phyloP scores from a whole-genome alignment of 768 basidiomycete species.

The Mycena galopus region DNA sequence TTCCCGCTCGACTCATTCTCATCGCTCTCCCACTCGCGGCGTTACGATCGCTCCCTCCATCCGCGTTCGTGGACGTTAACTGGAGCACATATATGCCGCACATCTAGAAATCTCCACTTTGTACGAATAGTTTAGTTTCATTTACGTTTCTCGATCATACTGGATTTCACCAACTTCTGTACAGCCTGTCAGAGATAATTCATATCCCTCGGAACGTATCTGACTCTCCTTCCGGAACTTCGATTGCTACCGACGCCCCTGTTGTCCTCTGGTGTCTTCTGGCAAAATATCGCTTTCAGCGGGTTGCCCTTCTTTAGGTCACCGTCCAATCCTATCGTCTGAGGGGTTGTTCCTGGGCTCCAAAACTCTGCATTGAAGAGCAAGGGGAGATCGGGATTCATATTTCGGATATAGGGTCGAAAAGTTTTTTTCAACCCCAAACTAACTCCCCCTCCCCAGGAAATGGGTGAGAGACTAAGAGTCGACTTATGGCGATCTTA shows the following conservation, averaged over 20 bases:
- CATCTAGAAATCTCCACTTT: slow-evolving; percentile 10
- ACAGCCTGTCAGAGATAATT: too few relatives aligned
- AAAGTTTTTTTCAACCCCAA: too few relatives aligned
- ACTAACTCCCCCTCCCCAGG: too few relatives aligned
- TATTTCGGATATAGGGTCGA: too few relatives aligned
- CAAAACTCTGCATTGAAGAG: background rate
- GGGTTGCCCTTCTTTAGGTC: background rate
- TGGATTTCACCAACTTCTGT: too few relatives aligned
- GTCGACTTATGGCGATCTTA: too few relatives aligned
- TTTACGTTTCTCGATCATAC: too few relatives aligned
- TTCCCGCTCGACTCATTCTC: background rate
- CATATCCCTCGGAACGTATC: too few relatives aligned
- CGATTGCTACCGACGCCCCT: background rate
- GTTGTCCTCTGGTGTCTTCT: background rate
- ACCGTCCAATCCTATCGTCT: slow-evolving; percentile 1
- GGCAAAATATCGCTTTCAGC: background rate
- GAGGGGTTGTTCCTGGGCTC: background rate
- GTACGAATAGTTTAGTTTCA: too few relatives aligned
- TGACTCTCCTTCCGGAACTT: too few relatives aligned
- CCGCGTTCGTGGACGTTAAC: slow-evolving; percentile 23
- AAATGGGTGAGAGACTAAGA: too few relatives aligned
- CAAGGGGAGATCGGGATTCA: too few relatives aligned
- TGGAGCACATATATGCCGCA: slow-evolving; percentile 40
- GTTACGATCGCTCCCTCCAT: background rate
- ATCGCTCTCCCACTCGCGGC: background rate